Percentiles rank a stretch among this genome's conserved stretches.
phyloP scores from a whole-genome alignment of 2,329 filamentous ascomycete genomes.

The Fusarium vanettenii region DNA sequence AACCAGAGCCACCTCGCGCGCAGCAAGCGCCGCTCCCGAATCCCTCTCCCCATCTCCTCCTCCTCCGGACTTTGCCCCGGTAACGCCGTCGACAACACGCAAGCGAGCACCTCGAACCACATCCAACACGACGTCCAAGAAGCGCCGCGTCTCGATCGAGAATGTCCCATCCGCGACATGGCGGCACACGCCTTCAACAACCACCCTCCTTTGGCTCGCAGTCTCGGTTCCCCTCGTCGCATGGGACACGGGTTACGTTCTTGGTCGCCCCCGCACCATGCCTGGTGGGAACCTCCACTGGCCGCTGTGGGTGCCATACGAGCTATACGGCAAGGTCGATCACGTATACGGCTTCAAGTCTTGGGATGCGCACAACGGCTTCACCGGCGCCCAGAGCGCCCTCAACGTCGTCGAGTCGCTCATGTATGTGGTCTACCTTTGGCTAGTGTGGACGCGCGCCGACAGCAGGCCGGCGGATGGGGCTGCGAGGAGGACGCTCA shows the following conservation, averaged over 20 bases:
- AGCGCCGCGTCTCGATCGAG: conserved; percentile 16
- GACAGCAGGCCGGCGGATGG: conserved; percentile 16
- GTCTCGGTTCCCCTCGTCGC: conserved; percentile 81
- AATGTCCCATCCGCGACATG: conserved; percentile 40
- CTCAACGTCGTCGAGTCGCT: conserved; percentile 77
- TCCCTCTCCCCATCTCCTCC: conserved; percentile 21
- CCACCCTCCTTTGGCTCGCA: conserved; percentile 75
- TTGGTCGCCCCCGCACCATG: conserved; percentile 85
- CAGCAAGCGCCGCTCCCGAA: conserved; percentile 43
- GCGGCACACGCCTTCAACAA: conserved; percentile 58
- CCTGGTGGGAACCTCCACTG: conserved; percentile 77
- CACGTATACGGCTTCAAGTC: conserved; percentile 84
- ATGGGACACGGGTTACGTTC: conserved; percentile 85
- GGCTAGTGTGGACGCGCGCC: conserved; percentile 47
- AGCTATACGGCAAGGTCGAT: conserved; percentile 83
- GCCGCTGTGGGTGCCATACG: conserved; percentile 82
- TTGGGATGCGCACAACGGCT: conserved; percentile 75
- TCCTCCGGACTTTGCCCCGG: conserved; percentile 7
- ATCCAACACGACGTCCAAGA: conserved; percentile 20
- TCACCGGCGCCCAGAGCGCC: conserved; percentile 78
- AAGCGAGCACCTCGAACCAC: conserved; percentile 26
- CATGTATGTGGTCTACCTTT: conserved; percentile 71
- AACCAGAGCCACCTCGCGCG: conserved; percentile 51
- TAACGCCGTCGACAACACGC: conserved; percentile 26
- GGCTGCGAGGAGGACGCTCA: conserved; percentile 48